Conservation (phyloP, 2,329 filamentous ascomycete species). For the Aureobasidium sp. region DNA sequence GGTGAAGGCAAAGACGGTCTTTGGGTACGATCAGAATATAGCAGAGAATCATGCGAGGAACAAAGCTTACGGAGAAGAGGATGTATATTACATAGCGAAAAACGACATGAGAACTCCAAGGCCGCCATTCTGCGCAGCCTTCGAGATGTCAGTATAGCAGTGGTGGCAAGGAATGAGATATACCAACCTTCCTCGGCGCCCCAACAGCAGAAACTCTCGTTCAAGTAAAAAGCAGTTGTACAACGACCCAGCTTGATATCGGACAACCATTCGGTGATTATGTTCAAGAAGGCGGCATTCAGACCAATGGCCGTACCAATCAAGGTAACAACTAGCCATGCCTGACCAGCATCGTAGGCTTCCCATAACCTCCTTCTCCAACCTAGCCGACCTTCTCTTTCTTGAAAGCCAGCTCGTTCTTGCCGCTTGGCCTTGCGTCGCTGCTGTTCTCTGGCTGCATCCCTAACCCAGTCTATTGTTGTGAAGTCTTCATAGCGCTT, state of each 20-base stretch:
- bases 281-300: slow-evolving; percentile 89
- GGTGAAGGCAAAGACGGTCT: slow-evolving; percentile 63
- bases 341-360: slow-evolving; percentile 91
- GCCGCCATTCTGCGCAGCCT: slow-evolving; percentile 77
- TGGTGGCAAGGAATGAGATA: slow-evolving; percentile 34
- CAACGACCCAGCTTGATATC: slow-evolving; percentile 97
- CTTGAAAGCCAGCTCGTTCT: slow-evolving; percentile 64
- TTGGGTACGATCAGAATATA: neutral
- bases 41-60: slow-evolving; percentile 20
- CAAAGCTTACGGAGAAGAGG: slow-evolving; percentile 59
- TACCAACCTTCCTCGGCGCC: slow-evolving; percentile 65
- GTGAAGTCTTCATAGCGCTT: slow-evolving; percentile 98
- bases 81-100: slow-evolving; percentile 87
- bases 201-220: slow-evolving; percentile 97
- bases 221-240: slow-evolving; percentile 90
- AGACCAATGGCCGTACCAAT: slow-evolving; percentile 88
- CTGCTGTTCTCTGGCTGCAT: slow-evolving; percentile 83
- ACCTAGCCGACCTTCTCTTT: slow-evolving; percentile 58
- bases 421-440: slow-evolving; percentile 69
- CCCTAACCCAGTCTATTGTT: slow-evolving; percentile 98
- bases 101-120: slow-evolving; percentile 71
- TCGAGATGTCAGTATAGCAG: slow-evolving; percentile 34
- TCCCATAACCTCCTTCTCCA: slow-evolving; percentile 79
- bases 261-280: slow-evolving; percentile 92
- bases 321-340: slow-evolving; percentile 94